phyloP scores from a whole-genome alignment of 1,284 basidiomycete genomes.

The Gastroboletus turbinatus region DNA sequence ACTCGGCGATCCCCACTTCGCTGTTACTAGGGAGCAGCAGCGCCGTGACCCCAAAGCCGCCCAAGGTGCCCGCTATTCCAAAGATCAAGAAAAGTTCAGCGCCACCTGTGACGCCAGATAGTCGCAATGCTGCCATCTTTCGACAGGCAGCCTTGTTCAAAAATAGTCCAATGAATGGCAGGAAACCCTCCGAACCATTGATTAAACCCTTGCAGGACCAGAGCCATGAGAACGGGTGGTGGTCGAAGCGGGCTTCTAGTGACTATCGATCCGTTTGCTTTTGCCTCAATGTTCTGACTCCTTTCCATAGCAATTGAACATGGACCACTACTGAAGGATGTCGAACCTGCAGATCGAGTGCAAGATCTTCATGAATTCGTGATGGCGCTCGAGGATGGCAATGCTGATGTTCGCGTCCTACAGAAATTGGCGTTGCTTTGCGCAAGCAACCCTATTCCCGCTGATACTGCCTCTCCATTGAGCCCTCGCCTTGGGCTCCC shows the following conservation, averaged over 20 bases:
- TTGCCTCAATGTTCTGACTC: constrained; percentile 15
- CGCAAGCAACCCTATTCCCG: constrained; percentile 53
- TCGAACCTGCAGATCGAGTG: constrained; percentile 38
- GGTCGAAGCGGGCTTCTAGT: constrained; percentile 71
- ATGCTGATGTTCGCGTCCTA: constrained; percentile 50
- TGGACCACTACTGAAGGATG: constrained; percentile 42
- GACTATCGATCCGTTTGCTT: constrained; percentile 13
- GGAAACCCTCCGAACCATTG: constrained; percentile 47
- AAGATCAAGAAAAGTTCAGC: constrained; percentile 27
- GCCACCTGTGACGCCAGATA: constrained; percentile 62
- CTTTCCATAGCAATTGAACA: constrained; percentile 48
- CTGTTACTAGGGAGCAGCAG: constrained; percentile 49
- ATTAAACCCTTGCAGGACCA: constrained; percentile 63
- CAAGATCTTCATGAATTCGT: constrained; percentile 56
- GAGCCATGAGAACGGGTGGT: constrained; percentile 72
- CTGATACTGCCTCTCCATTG: constrained; percentile 41
- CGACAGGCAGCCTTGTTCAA: constrained; percentile 75
- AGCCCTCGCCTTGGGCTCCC: constrained; percentile 43
- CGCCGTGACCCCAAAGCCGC: constrained; percentile 39
- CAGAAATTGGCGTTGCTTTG: constrained; percentile 65
- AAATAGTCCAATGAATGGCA: constrained; percentile 67
- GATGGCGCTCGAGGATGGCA: constrained; percentile 49
- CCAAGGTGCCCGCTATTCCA: constrained; percentile 25
- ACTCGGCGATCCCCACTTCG: constrained; percentile 56
- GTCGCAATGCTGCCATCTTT: constrained; percentile 56